Evolutionary conservation across 2,329 filamentous ascomycete genomes (phyloP).

Genomic region (Apiospora aurea): DNA sequence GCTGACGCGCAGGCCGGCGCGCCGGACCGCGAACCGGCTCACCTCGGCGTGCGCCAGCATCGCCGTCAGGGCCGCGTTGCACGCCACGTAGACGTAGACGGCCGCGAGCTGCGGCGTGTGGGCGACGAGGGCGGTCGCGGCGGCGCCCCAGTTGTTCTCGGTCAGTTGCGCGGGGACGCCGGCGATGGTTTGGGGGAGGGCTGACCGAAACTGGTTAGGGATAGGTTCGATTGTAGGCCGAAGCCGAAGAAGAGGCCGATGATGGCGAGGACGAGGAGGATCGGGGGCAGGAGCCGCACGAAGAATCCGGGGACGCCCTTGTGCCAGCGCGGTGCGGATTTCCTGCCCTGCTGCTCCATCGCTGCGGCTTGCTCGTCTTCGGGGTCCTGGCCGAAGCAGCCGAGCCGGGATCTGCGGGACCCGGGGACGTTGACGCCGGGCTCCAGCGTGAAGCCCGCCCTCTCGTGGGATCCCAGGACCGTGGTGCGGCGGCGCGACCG

Average conservation of each 20-base stretch:
- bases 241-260: constrained; percentile 21
- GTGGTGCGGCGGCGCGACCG: constrained; percentile 7
- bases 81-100: constrained; percentile 23
- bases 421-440: too few species aligned
- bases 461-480: constrained; percentile 12
- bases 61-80: constrained; percentile 23
- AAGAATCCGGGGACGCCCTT: constrained; percentile 4
- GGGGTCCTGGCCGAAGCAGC: neutral
- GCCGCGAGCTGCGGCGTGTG: constrained; percentile 22
- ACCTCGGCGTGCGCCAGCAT: constrained; percentile 26
- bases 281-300: constrained; percentile 9
- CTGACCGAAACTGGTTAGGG: constrained; percentile 3
- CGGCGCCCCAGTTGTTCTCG: constrained; percentile 1
- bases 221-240: constrained; percentile 1
- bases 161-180: neutral
- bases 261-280: neutral
- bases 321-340: constrained; percentile 25
- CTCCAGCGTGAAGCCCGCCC: constrained; percentile 1
- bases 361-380: neutral
- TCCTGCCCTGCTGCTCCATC: neutral
- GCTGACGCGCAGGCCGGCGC: constrained; percentile 24
- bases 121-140: constrained; percentile 18
- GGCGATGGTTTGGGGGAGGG: constrained; percentile 20
- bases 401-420: neutral
- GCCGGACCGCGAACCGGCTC: constrained; percentile 25